Conservation (phyloP, 2,329 filamentous ascomycete genomes). For the Coniochaeta hoffmannii region DNA sequence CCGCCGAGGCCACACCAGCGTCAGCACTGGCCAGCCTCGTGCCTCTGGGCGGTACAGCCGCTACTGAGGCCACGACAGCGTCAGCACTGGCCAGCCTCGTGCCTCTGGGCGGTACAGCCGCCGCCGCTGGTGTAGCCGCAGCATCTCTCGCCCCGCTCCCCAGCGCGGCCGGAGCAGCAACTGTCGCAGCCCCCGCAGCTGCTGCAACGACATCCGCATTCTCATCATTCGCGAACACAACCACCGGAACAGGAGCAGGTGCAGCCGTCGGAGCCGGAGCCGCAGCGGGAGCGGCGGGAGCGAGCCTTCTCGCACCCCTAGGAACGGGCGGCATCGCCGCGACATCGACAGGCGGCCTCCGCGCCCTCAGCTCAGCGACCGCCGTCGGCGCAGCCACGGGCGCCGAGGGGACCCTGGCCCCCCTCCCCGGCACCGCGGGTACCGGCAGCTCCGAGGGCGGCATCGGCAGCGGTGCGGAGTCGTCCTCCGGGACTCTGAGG, state of each 20-base stretch:
- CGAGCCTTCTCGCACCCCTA: neutral
- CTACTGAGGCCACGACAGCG: neutral
- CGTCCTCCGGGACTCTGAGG: neutral
- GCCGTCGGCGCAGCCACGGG: neutral
- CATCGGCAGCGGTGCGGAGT: neutral
- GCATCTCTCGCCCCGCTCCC: neutral
- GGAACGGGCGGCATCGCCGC: neutral
- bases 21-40: neutral
- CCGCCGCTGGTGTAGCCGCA: neutral
- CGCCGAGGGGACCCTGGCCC: neutral
- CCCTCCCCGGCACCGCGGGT: neutral
- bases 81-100: neutral
- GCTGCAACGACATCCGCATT: neutral
- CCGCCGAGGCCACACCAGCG: neutral
- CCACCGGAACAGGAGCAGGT: neutral
- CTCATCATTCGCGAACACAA: neutral
- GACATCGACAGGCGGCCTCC: neutral
- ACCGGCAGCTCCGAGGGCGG: too few relatives aligned
- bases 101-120: neutral
- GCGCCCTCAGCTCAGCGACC: neutral
- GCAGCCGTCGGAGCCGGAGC: neutral
- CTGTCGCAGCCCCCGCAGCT: neutral
- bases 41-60: neutral
- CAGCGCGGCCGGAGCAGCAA: neutral
- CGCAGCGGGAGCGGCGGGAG: neutral